These are phyloP conservation scores for Gnomoniopsis sp. DNA, from an alignment of 2,329 filamentous ascomycete genomes.

Conservation along the genomic window DNA sequence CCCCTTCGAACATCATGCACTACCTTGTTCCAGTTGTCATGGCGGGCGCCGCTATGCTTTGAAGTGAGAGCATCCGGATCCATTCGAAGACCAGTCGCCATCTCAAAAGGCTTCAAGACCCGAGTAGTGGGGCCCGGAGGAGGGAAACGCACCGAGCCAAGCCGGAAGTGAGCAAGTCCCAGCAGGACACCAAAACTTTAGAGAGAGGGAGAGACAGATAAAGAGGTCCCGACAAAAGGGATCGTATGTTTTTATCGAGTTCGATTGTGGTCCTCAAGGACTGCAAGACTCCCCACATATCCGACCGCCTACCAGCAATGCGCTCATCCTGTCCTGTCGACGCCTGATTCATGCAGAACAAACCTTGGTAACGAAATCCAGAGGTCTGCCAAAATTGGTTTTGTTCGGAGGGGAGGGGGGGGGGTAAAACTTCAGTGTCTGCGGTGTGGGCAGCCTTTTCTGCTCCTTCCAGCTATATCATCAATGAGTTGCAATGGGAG, in stretches of 20 bases:
- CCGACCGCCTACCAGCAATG: slow-evolving; percentile 12
- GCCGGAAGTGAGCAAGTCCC: neutral
- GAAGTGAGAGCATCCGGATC: neutral
- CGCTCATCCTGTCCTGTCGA: slow-evolving; percentile 5
- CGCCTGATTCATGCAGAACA: neutral
- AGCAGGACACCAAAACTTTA: neutral
- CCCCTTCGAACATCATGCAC: neutral
- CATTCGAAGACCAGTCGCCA: too few relatives aligned
- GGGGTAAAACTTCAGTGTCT: neutral
- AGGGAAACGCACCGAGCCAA: neutral
- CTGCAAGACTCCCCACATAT: slow-evolving; percentile 11
- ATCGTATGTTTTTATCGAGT: slow-evolving; percentile 8
- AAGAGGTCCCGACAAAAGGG: neutral
- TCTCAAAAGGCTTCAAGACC: neutral
- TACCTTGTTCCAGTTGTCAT: slow-evolving; percentile 11
- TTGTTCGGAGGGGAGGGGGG: too few relatives aligned
- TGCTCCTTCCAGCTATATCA: too few relatives aligned
- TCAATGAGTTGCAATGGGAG: too few relatives aligned
- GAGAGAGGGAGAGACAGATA: slow-evolving; percentile 2
- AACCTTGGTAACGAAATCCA: neutral
- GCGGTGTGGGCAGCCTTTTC: neutral
- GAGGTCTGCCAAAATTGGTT: neutral
- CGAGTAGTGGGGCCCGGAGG: neutral
- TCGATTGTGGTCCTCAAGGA: slow-evolving; percentile 9
- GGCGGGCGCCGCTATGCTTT: slow-evolving; percentile 11